Base-by-base conservation (phyloP, 768 basidiomycete species). In the Neoboletus magnificus region DNA sequence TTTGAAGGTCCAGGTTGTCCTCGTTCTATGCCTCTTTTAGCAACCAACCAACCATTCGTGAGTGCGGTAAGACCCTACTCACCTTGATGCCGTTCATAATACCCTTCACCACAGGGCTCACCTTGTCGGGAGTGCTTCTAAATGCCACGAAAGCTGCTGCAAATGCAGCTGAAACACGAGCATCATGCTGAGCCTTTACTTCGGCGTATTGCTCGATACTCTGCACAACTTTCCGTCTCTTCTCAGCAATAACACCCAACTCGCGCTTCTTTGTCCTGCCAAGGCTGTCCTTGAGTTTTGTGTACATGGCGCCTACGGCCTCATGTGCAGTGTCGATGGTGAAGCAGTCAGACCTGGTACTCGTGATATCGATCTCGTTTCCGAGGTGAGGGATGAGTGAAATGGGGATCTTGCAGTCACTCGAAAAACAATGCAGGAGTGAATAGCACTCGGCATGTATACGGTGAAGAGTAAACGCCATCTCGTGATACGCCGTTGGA, bases 61-160 rank as follows among this genome's bases (percentile, higher is more conserved):
- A n/a, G n/a, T n/a, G n/a, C n/a, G n/a, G n/a, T n/a, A n/a, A n/a
- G n/a, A n/a, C n/a, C n/a, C n/a, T n/a, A n/a, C 81, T 41, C 50
- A 92, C 95, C 84, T 97, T 98, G 77, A 98, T 87, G 23, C 94
- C 92, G 54, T 93, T 96, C 90, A 98, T 98, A 53, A 98, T 86
- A 23, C 91, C 93, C 70, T 95, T 94, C 42, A 99, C 93, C 46
- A 99, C 85, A 0, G 97, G 95, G 62, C 92, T 96, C 58, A 98
- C 86, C 74, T 97, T 98, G 57, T 93, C 85, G 0, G 97, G 96
- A 12, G 92, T 85, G 33, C 84, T 84, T 66, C 82, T 80, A 60
- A 98, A 84, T 9, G 93, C 88, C 13, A 99, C 87, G 60, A 94
- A 88, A 0, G 95, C 93, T 2, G 91, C 88, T 9, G 95, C 93